These are phyloP conservation scores for Dendrostoma leiphaemia DNA, from an alignment of 2,329 filamentous ascomycete species.

Conservation along the genomic window DNA sequence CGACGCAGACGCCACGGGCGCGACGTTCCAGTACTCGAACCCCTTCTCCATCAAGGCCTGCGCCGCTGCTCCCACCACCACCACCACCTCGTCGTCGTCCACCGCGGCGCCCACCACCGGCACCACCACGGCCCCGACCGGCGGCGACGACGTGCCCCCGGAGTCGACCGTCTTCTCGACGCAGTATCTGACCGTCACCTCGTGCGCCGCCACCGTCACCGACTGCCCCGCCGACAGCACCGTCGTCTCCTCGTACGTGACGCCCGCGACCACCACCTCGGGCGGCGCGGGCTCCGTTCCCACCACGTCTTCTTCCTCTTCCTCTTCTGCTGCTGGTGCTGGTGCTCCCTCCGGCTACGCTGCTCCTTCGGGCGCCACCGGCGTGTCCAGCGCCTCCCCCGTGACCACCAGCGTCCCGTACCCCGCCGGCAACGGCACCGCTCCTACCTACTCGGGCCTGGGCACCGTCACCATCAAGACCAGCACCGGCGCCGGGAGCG, in stretches of 20 bases:
- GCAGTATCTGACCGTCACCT: slow-evolving; percentile 60
- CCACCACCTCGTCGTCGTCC: slow-evolving; percentile 17
- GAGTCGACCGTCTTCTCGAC: slow-evolving; percentile 53
- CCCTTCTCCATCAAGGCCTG: slow-evolving; percentile 53
- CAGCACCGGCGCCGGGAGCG: slow-evolving; percentile 20
- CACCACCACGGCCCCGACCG: slow-evolving; percentile 44
- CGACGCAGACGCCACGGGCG: slow-evolving; percentile 37
- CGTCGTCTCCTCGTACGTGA: slow-evolving; percentile 27
- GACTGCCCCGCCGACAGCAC: slow-evolving; percentile 43
- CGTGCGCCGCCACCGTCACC: slow-evolving; percentile 52
- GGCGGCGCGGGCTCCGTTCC: slow-evolving; percentile 48
- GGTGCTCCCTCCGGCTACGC: no score
- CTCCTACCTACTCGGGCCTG: not conserved
- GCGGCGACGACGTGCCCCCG: slow-evolving; percentile 20
- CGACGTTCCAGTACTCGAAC: slow-evolving; percentile 60
- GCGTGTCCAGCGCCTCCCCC: no score
- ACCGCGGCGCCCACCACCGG: slow-evolving; percentile 31
- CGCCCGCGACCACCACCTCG: slow-evolving; percentile 25
- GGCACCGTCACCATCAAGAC: slow-evolving; percentile 18
- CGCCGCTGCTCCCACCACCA: slow-evolving; percentile 17
- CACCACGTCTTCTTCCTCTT: no score
- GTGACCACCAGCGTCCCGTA: slow-evolving; percentile 42
- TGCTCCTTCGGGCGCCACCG: no score
- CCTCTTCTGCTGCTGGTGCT: no score
- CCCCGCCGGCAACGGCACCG: slow-evolving; percentile 15